Evolutionary conservation across 345 rosid species (phyloP), one percentile per base, ranked within the genome.

Genomic region (Linum lewisii): DNA sequence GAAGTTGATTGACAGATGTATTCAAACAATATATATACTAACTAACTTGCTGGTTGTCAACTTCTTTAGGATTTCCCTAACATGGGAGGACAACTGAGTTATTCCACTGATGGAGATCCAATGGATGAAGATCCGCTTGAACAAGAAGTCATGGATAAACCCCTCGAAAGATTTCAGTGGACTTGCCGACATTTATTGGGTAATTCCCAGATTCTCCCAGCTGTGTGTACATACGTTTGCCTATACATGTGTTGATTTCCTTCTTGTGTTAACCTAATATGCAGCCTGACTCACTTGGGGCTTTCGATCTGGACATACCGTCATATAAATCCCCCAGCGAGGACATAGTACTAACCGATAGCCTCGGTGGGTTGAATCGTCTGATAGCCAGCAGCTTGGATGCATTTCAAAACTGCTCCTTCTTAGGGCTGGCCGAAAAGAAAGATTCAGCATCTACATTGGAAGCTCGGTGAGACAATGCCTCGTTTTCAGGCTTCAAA

Each of bases 261-360:
- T 29, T 29, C 4, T 3, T 29, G 7, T 29, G 47, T 42, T 11
- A 34, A 34, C 38, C 38, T 5, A 5, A 11, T 53, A 6, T 68
- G 78, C 94, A 93, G 99, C 92, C 97, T 0, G 96, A 90, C 66
- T 92, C 95, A 20, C 74, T 92, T 72, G 97, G 95, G 71, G 87
- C 86, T 13, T 69, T 87, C 24, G 97, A 85, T 75, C 73, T 85
- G 68, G 96, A 84, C 60, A 64, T 78, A 47, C 82, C 79, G 57
- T 73, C 92, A 16, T 74, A 82, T 7, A 93, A 83, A 78, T 87
- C 87, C 72, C 77, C 63, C 14, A 66, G 71, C 0, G 96, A 89
- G 61, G 97, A 87, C 67, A 51, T 89, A 49, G 78, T 82, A 55
- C 69, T 87, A 55, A 71, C 79, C 50, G 90, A 93, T 60, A 87